Percentiles rank a stretch among this genome's conserved stretches.
These are phyloP conservation scores for Malassezia nana DNA, from an alignment of 1,284 basidiomycete genomes.

Conservation along the genomic window DNA sequence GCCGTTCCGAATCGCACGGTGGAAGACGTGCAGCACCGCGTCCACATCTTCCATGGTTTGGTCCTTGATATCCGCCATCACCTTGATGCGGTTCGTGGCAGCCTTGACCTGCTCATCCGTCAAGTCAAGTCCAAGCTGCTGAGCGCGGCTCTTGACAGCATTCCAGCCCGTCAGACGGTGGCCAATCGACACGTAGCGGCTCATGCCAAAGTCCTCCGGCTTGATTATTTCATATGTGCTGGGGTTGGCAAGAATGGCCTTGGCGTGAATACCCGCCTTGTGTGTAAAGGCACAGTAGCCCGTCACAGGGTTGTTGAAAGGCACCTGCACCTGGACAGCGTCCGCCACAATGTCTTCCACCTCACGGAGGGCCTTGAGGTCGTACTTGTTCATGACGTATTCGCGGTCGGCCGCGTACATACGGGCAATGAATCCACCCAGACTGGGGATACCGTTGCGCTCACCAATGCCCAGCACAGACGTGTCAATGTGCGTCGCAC, in stretches of 20 bases:
- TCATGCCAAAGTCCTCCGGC: slow-evolving; percentile 86
- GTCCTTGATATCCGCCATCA: slow-evolving; percentile 92
- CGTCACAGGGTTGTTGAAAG: slow-evolving; percentile 79
- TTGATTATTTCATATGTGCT: slow-evolving; percentile 64
- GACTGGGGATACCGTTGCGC: slow-evolving; percentile 95
- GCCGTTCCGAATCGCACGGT: slow-evolving; percentile 31
- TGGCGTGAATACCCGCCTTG: slow-evolving; percentile 99
- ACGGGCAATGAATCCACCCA: slow-evolving; percentile 92
- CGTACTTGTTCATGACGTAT: slow-evolving; percentile 99
- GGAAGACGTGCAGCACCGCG: slow-evolving; percentile 71
- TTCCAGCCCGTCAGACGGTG: slow-evolving; percentile 97
- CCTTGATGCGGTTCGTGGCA: slow-evolving; percentile 97
- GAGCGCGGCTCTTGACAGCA: slow-evolving; percentile 96
- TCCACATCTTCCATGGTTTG: slow-evolving; percentile 99
- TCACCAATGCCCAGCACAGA: slow-evolving; percentile 91
- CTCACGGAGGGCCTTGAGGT: slow-evolving; percentile 90
- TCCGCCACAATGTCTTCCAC: slow-evolving; percentile 98
- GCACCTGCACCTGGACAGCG: slow-evolving; percentile 93
- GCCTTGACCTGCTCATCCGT: slow-evolving; percentile 85
- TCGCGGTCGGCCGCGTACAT: slow-evolving; percentile 76
- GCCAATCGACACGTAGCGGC: slow-evolving; percentile 95
- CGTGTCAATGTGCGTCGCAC: slow-evolving; percentile 90
- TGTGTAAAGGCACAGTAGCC: slow-evolving; percentile 99
- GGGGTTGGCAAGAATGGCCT: slow-evolving; percentile 99
- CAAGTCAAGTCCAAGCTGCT: slow-evolving; percentile 79